Percentiles rank a stretch among this genome's conserved stretches.
These are phyloP conservation scores for Trypanosoma rangeli DNA, from an alignment of 208 protist genomes.

Conservation along the genomic window DNA sequence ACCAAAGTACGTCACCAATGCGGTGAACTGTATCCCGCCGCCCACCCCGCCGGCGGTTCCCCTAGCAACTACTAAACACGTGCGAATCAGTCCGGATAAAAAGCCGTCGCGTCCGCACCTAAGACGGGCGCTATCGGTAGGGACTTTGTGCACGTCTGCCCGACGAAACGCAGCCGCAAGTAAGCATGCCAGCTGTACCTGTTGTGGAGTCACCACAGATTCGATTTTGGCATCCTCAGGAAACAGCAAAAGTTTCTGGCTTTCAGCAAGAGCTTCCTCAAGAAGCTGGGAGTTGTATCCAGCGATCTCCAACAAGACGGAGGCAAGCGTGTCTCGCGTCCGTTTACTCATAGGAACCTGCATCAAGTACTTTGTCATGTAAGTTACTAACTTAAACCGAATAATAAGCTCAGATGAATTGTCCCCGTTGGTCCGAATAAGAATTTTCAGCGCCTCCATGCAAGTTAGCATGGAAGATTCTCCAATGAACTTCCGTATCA, in stretches of 20 bases:
- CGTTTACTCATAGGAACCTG: slow-evolving; percentile 35
- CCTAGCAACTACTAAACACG: slow-evolving; percentile 9
- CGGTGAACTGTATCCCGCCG: slow-evolving; percentile 28
- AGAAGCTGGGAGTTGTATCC: slow-evolving; percentile 35
- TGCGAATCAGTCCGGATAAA: slow-evolving; percentile 33
- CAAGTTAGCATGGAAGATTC: slow-evolving; percentile 57
- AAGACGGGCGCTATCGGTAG: slow-evolving; percentile 3
- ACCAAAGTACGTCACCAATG: slow-evolving; percentile 43
- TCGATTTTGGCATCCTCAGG: background rate
- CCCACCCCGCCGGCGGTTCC: slow-evolving; percentile 15
- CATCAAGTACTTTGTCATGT: slow-evolving; percentile 41
- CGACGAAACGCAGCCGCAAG: slow-evolving; percentile 31
- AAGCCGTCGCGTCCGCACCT: slow-evolving; percentile 20
- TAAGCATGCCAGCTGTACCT: slow-evolving; percentile 39
- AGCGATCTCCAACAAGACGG: slow-evolving; percentile 32
- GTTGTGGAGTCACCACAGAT: slow-evolving; percentile 17
- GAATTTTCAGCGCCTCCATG: slow-evolving; percentile 46
- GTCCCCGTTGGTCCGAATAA: slow-evolving; percentile 29
- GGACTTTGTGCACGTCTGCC: slow-evolving; percentile 17
- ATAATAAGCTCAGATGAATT: slow-evolving; percentile 28
- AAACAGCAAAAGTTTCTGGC: slow-evolving; percentile 13
- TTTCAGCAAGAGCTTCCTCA: slow-evolving; percentile 24
- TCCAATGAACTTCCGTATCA: slow-evolving; percentile 4
- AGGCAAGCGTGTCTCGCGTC: slow-evolving; percentile 31
- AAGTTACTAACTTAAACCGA: slow-evolving; percentile 24